phyloP scores from a whole-genome alignment of 176 grass and related monocot genomes.

The Avena atlantica region DNA sequence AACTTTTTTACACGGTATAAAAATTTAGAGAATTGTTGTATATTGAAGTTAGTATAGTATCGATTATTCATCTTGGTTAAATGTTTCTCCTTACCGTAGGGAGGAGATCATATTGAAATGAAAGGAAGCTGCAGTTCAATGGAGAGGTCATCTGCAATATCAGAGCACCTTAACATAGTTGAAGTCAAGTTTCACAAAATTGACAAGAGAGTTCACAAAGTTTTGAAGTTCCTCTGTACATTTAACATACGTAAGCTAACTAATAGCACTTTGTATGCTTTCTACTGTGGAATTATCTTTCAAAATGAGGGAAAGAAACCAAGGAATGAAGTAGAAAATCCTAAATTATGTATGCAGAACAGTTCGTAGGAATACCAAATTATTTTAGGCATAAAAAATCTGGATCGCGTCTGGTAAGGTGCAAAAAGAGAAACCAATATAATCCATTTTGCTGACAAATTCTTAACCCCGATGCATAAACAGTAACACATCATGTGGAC shows the following conservation, averaged over 20 bases:
- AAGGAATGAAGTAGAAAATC: background rate
- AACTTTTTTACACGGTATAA: background rate
- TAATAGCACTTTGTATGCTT: background rate
- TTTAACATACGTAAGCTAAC: constrained; percentile 14
- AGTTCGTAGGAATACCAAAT: background rate
- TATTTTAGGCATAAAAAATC: background rate
- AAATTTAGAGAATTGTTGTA: background rate
- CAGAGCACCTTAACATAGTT: constrained; percentile 8
- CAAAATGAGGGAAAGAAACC: background rate
- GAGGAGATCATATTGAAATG: background rate
- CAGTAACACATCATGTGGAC: background rate
- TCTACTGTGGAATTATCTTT: background rate
- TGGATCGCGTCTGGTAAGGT: background rate
- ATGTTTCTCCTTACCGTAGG: background rate
- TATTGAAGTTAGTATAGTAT: background rate
- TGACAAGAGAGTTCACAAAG: background rate
- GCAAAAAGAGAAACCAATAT: background rate
- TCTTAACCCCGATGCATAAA: background rate
- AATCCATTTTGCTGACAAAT: background rate
- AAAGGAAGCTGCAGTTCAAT: background rate
- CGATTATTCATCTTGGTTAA: background rate
- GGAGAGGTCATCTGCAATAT: constrained; percentile 14
- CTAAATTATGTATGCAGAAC: background rate
- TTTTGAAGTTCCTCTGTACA: constrained; percentile 10
- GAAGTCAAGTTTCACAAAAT: background rate